These are phyloP conservation scores for Teunomyces stri DNA, from an alignment of 805 yeast genomes.

Conservation along the genomic window DNA sequence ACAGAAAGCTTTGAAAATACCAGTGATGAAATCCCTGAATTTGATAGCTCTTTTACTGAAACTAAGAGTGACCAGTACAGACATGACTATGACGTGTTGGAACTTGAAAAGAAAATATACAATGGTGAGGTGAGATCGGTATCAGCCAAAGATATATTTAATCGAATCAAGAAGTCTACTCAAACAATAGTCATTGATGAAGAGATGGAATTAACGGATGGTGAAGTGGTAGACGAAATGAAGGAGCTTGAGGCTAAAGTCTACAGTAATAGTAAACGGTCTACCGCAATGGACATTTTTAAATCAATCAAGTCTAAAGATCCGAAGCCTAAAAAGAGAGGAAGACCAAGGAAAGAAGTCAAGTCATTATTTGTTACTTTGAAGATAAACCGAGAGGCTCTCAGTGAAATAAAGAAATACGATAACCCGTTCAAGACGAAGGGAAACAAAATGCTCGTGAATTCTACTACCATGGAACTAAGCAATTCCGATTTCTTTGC, in stretches of 20 bases:
- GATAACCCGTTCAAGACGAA: constrained; percentile 30
- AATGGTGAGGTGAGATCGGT: constrained; percentile 14
- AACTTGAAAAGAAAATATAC: constrained; percentile 22
- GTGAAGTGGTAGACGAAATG: neutral
- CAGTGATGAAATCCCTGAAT: constrained; percentile 7
- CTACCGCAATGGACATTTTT: constrained; percentile 43
- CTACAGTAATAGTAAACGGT: constrained; percentile 17
- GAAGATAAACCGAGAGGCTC: constrained; percentile 21
- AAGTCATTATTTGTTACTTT: constrained; percentile 17
- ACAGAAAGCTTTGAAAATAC: constrained; percentile 5
- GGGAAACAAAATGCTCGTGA: constrained; percentile 16
- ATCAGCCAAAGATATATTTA: constrained; percentile 20
- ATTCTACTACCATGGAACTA: neutral
- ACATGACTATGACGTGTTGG: constrained; percentile 18
- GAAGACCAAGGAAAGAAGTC: constrained; percentile 1
- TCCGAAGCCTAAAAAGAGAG: neutral
- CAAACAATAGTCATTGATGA: constrained; percentile 3
- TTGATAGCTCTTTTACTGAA: constrained; percentile 12
- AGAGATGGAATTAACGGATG: constrained; percentile 4
- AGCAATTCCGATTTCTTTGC: constrained; percentile 3
- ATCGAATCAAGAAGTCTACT: constrained; percentile 7
- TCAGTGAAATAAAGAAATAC: constrained; percentile 23
- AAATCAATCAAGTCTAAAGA: constrained; percentile 42
- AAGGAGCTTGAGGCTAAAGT: constrained; percentile 19
- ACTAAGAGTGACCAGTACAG: constrained; percentile 11